These are phyloP conservation scores for Ormosia semicastrata DNA, from an alignment of 306 rosid species.

Conservation along the genomic window DNA sequence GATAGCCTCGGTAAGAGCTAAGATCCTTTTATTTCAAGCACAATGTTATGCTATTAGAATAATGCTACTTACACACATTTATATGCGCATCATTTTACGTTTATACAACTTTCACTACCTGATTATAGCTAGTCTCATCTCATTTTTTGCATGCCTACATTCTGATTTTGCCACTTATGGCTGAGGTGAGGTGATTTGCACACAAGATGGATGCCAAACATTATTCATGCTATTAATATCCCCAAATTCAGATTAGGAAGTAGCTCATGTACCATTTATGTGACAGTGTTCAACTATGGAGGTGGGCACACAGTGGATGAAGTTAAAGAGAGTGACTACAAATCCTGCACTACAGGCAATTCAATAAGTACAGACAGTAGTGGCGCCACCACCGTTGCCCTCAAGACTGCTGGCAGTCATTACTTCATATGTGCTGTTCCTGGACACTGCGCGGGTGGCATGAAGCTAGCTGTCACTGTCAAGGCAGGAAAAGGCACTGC, in stretches of 20 bases:
- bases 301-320: constrained; percentile 88
- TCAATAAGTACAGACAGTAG: constrained; percentile 64
- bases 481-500: constrained; percentile 39
- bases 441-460: constrained; percentile 80
- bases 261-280: neutral
- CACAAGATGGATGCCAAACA: too few relatives aligned
- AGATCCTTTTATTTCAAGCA: neutral
- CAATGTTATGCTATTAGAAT: neutral
- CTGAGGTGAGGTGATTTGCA: too few relatives aligned
- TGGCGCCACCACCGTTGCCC: constrained; percentile 68
- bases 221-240: too few relatives aligned
- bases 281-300: constrained; percentile 72
- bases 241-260: too few relatives aligned
- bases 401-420: constrained; percentile 69
- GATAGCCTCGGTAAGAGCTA: constrained; percentile 67
- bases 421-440: constrained; percentile 64
- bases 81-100: too few relatives aligned
- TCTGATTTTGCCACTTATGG: too few relatives aligned
- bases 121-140: too few relatives aligned
- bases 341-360: constrained; percentile 57
- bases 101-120: too few relatives aligned
- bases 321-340: constrained; percentile 72
- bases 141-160: too few relatives aligned
- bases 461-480: constrained; percentile 78
- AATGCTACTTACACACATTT: too few relatives aligned